Percentiles rank a stretch among this genome's conserved stretches.
Evolutionary conservation across 2,329 filamentous ascomycete species (phyloP).

Genomic region (Cadophora gregata): DNA sequence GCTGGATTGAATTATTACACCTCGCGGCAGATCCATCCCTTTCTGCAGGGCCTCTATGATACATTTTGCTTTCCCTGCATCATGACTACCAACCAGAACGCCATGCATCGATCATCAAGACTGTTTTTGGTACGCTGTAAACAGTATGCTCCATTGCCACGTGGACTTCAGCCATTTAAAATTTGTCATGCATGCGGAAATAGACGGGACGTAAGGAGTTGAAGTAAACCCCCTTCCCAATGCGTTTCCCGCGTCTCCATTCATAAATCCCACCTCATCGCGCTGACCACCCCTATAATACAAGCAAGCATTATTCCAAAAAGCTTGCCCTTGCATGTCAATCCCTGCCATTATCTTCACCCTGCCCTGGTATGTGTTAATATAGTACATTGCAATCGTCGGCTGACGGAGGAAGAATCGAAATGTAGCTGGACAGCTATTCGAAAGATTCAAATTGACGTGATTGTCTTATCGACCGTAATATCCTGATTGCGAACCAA

Average conservation of each 20-base stretch:
- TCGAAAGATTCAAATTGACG: neutral
- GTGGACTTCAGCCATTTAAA: neutral
- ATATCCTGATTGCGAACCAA: constrained; percentile 26
- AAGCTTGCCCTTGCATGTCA: neutral
- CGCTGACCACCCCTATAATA: neutral
- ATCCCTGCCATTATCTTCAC: neutral
- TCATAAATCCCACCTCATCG: neutral
- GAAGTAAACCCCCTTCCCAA: neutral
- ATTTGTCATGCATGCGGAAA: neutral
- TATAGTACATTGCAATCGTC: neutral
- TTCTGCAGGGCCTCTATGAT: neutral
- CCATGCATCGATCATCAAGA: neutral
- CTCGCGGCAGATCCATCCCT: neutral
- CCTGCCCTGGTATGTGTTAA: neutral
- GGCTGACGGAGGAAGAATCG: neutral
- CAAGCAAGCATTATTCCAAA: neutral
- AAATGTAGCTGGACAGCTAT: neutral
- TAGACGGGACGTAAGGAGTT: neutral
- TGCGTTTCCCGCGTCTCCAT: neutral
- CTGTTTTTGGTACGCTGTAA: neutral
- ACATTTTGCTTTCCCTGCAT: neutral
- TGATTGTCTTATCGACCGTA: constrained; percentile 24
- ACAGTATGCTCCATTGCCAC: neutral
- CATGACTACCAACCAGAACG: neutral
- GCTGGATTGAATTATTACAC: neutral